Conservation (phyloP, 441 rosid species). For the Omphalea diandra region DNA sequence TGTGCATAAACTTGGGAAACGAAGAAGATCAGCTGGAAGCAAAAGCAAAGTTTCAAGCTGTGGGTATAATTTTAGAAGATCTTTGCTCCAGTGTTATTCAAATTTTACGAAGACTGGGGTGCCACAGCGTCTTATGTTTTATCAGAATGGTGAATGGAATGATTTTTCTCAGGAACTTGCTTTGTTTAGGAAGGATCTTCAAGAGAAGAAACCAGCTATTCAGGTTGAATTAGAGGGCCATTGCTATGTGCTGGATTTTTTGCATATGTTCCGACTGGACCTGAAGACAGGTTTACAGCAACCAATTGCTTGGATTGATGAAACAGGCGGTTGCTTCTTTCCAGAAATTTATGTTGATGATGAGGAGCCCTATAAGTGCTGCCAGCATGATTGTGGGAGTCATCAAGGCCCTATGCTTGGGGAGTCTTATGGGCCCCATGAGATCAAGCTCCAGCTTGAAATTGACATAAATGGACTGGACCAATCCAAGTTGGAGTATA, state of each 20-base stretch:
- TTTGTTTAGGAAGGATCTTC: slow-evolving; percentile 53
- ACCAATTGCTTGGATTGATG: slow-evolving; percentile 96
- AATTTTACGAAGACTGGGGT: slow-evolving; percentile 68
- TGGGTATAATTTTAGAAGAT: slow-evolving; percentile 42
- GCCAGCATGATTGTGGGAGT: slow-evolving; percentile 35
- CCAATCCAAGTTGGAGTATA: slow-evolving; percentile 59
- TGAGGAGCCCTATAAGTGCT: slow-evolving; percentile 36
- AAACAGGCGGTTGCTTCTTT: slow-evolving; percentile 70
- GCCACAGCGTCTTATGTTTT: slow-evolving; percentile 69
- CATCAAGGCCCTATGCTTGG: slow-evolving; percentile 24
- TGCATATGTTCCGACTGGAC: slow-evolving; percentile 78
- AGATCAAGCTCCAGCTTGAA: slow-evolving; percentile 85
- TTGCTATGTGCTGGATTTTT: slow-evolving; percentile 61
- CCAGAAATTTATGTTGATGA: slow-evolving; percentile 59
- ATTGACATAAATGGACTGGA: slow-evolving; percentile 67
- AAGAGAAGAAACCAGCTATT: slow-evolving; percentile 58
- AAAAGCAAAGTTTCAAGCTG: slow-evolving; percentile 31
- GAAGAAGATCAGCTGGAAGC: slow-evolving; percentile 44
- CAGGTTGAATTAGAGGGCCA: slow-evolving; percentile 58
- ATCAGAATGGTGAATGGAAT: slow-evolving; percentile 75
- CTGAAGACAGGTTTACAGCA: slow-evolving; percentile 57
- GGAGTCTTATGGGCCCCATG: slow-evolving; percentile 41
- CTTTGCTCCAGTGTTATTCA: slow-evolving; percentile 60
- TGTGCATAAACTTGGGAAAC: slow-evolving; percentile 43
- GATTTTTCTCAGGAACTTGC: slow-evolving; percentile 56